Percentiles rank a stretch among this genome's conserved stretches.
phyloP scores from a whole-genome alignment of 2,329 filamentous ascomycete species.

The Aureobasidium sp. region DNA sequence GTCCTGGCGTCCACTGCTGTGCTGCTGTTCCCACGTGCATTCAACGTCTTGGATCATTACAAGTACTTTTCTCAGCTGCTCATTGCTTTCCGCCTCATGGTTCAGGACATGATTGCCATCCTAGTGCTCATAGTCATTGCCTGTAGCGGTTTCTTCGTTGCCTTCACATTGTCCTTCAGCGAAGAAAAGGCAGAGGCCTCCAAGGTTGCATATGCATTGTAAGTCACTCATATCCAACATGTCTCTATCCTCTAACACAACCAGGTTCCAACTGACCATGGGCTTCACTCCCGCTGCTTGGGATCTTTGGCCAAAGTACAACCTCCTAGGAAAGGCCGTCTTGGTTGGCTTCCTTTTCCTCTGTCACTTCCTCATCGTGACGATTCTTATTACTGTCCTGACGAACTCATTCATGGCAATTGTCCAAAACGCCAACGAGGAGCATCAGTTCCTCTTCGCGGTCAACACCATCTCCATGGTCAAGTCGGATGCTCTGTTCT shows the following conservation, averaged over 20 bases:
- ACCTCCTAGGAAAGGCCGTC: slow-evolving; percentile 65
- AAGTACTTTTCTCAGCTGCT: slow-evolving; percentile 92
- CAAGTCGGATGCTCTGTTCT: slow-evolving; percentile 94
- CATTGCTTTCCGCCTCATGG: slow-evolving; percentile 92
- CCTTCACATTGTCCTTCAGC: slow-evolving; percentile 74
- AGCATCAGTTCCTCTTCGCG: slow-evolving; percentile 86
- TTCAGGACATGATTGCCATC: slow-evolving; percentile 76
- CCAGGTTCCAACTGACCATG: slow-evolving; percentile 77
- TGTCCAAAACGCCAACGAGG: slow-evolving; percentile 84
- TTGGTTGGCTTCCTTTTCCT: slow-evolving; percentile 82
- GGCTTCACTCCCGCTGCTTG: slow-evolving; percentile 92
- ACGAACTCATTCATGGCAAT: slow-evolving; percentile 96
- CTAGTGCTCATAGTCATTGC: slow-evolving; percentile 75
- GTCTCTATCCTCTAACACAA: neutral
- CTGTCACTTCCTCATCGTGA: slow-evolving; percentile 89
- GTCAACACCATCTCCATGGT: slow-evolving; percentile 98
- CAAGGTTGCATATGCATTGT: slow-evolving; percentile 73
- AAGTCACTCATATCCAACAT: neutral
- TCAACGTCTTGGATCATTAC: slow-evolving; percentile 89
- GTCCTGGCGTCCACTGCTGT: slow-evolving; percentile 88
- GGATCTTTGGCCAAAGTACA: slow-evolving; percentile 79
- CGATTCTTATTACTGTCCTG: slow-evolving; percentile 88
- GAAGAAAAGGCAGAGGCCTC: slow-evolving; percentile 59
- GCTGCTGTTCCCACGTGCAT: slow-evolving; percentile 78
- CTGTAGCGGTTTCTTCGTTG: slow-evolving; percentile 92